These are phyloP conservation scores for Coelastrella sp. DNA, from an alignment of 139 green algal species.

Conservation along the genomic window DNA sequence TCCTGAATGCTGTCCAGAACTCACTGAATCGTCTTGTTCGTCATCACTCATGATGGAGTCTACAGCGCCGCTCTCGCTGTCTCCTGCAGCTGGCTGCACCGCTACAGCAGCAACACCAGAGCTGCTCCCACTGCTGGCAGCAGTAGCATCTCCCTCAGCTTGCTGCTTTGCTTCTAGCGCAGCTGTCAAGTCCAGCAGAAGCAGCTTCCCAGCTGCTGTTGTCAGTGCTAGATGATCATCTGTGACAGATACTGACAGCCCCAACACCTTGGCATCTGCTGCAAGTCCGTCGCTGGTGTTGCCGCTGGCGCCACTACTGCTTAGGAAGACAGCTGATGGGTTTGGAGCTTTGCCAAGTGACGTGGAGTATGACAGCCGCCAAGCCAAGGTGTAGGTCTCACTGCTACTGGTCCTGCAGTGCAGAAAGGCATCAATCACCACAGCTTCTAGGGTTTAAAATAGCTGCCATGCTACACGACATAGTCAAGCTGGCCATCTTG, in stretches of 20 bases:
- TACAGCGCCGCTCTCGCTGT: not conserved
- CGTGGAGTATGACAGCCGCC: not conserved
- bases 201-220: conserved; percentile 33
- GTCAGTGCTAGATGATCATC: conserved; percentile 38
- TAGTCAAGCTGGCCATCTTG: too few species aligned
- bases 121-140: not conserved
- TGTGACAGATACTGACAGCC: conserved; percentile 14
- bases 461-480: too few species aligned
- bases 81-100: not conserved
- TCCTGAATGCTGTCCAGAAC: not conserved
- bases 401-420: not conserved
- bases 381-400: not conserved
- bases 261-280: not conserved
- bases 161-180: not conserved
- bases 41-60: not conserved
- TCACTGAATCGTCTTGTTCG: conserved; percentile 20
- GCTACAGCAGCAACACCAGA: not conserved
- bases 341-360: not conserved
- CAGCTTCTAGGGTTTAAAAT: too few species aligned
- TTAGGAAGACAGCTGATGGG: not conserved
- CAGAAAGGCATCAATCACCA: not conserved
- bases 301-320: not conserved
- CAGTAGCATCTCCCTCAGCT: not conserved
- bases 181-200: conserved; percentile 33
- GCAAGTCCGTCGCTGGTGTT: not conserved